phyloP scores from a whole-genome alignment of 2,329 filamentous ascomycete genomes.

The Scedosporium minutisporum region DNA sequence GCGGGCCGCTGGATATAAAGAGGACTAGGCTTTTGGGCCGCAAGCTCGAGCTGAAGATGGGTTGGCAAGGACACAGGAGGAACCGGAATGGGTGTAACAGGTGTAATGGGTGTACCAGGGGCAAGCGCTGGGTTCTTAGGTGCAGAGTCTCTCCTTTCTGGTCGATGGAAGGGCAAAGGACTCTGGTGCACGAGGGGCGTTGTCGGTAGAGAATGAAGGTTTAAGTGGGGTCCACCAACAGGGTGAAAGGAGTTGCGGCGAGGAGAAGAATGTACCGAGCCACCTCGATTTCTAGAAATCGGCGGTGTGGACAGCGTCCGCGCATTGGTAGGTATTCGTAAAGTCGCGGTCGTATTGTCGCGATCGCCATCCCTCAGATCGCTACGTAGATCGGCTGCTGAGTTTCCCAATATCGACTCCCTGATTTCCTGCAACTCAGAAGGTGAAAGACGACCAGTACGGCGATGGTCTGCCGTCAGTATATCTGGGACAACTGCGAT shows the following conservation, averaged over 20 bases:
- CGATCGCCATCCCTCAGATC: neutral
- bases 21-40: conserved; percentile 51
- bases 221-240: neutral
- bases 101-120: neutral
- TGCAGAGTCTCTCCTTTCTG: conserved; percentile 7
- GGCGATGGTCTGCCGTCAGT: conserved; percentile 22
- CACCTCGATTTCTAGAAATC: conserved; percentile 23
- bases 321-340: neutral
- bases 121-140: neutral
- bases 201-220: neutral
- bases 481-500: conserved; percentile 27
- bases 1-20: conserved; percentile 56
- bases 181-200: neutral
- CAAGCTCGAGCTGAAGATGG: conserved; percentile 54
- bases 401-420: conserved; percentile 14
- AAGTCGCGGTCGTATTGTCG: neutral
- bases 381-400: neutral
- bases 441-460: conserved; percentile 9
- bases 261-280: conserved; percentile 18
- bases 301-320: conserved; percentile 45
- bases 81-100: conserved; percentile 19
- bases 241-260: conserved; percentile 43
- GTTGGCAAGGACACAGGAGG: conserved; percentile 59
- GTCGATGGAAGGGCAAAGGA: neutral
- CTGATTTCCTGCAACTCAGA: conserved; percentile 16